Conservation (phyloP, 177 flowering plant genomes). For the Vitis hybrid region DNA sequence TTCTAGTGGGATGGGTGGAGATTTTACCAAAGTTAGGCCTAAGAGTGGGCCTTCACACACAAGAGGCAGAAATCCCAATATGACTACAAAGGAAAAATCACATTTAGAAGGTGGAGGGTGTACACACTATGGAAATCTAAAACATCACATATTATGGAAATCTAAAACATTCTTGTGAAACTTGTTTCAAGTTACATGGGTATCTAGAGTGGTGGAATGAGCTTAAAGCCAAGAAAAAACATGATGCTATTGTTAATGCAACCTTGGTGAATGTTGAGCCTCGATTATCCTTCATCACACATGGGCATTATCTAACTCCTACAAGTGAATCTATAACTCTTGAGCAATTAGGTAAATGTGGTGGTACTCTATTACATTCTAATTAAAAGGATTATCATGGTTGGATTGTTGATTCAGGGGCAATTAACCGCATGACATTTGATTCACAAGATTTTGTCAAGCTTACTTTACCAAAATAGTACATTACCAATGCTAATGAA, state of each 20-base stretch:
- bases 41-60: not conserved
- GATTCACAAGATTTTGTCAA: conserved; percentile 6
- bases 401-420: not conserved
- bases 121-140: no score
- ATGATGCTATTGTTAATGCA: not conserved
- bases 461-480: not conserved
- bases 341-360: no score
- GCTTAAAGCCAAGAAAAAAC: not conserved
- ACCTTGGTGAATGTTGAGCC: not conserved
- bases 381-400: no score
- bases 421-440: not conserved
- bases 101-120: not conserved
- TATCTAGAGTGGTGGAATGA: conserved; percentile 1
- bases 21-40: not conserved
- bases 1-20: no score
- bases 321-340: no score
- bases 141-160: not conserved
- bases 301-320: no score
- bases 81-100: not conserved
- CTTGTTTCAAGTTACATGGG: not conserved
- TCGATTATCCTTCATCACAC: no score
- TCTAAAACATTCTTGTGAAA: not conserved
- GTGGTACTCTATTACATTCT: no score
- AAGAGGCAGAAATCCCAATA: not conserved
- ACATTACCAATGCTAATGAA: conserved; percentile 8